phyloP scores from a whole-genome alignment of 768 basidiomycete genomes.

The Ramaria sp. region DNA sequence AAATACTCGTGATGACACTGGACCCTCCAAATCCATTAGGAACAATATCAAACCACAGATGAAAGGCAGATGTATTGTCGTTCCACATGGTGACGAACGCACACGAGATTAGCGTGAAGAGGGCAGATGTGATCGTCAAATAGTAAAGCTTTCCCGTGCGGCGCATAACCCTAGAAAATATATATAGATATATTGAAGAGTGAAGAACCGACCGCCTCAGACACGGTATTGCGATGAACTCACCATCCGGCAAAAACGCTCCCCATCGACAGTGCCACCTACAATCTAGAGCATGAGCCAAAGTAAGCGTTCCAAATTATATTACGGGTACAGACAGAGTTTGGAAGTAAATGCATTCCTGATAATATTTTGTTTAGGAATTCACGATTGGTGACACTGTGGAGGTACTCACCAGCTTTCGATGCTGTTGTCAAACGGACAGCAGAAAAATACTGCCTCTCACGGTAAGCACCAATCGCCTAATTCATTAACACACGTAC shows the following conservation, averaged over 20 bases:
- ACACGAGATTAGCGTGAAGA: constrained; percentile 47
- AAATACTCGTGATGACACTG: constrained; percentile 73
- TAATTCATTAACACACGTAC: constrained; percentile 27
- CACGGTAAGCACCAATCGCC: constrained; percentile 9
- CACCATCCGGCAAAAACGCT: constrained; percentile 85
- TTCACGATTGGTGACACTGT: not conserved
- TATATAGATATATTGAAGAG: constrained; percentile 7
- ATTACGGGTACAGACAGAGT: constrained; percentile 55
- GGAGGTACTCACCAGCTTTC: constrained; percentile 45
- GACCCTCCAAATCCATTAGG: constrained; percentile 82
- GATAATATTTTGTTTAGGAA: not conserved
- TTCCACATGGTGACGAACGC: constrained; percentile 57
- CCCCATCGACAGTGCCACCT: constrained; percentile 75
- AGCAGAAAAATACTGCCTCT: constrained; percentile 64
- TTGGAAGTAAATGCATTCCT: constrained; percentile 84
- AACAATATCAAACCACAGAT: constrained; percentile 69
- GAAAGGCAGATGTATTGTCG: constrained; percentile 42
- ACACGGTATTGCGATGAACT: too few relatives aligned
- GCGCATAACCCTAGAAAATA: constrained; percentile 59
- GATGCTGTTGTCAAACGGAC: constrained; percentile 61
- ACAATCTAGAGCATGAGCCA: constrained; percentile 9
- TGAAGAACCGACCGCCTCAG: too few relatives aligned
- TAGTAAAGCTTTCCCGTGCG: constrained; percentile 77
- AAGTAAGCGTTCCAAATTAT: constrained; percentile 12
- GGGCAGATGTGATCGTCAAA: constrained; percentile 56